Conservation (phyloP, 2,329 filamentous ascomycete genomes). For the Monosporascus sp. region DNA sequence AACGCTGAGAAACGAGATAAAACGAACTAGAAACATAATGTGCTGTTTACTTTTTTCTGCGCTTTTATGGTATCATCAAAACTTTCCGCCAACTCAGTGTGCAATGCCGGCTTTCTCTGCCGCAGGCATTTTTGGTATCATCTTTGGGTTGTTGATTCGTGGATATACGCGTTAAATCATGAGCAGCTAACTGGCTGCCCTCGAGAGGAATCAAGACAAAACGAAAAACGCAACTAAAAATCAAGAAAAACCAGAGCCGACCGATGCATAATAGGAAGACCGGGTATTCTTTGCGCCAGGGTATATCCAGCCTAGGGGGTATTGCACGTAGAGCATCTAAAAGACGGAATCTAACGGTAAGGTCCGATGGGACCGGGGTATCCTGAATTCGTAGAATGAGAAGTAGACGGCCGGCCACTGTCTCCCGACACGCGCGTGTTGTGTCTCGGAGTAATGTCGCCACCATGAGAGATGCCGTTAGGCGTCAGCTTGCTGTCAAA, state of each 20-base stretch:
- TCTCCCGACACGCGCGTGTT: slow-evolving; percentile 79
- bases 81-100: neutral
- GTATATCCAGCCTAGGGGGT: slow-evolving; percentile 59
- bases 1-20: neutral
- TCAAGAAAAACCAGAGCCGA: slow-evolving; percentile 35
- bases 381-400: slow-evolving; percentile 93
- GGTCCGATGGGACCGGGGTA: slow-evolving; percentile 89
- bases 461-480: slow-evolving; percentile 58
- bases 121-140: neutral
- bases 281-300: slow-evolving; percentile 55
- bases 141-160: neutral
- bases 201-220: slow-evolving; percentile 2
- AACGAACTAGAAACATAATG: neutral
- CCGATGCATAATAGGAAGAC: slow-evolving; percentile 38
- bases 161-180: slow-evolving; percentile 1
- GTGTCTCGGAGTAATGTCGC: slow-evolving; percentile 80
- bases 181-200: neutral
- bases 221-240: slow-evolving; percentile 25
- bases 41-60: neutral
- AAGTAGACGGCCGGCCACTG: slow-evolving; percentile 87
- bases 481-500: slow-evolving; percentile 57
- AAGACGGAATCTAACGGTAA: slow-evolving; percentile 68
- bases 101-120: neutral
- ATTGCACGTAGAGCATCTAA: slow-evolving; percentile 48
- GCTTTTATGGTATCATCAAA: neutral